phyloP scores from a whole-genome alignment of 345 rosid species.

The Bruguiera sexangula region DNA sequence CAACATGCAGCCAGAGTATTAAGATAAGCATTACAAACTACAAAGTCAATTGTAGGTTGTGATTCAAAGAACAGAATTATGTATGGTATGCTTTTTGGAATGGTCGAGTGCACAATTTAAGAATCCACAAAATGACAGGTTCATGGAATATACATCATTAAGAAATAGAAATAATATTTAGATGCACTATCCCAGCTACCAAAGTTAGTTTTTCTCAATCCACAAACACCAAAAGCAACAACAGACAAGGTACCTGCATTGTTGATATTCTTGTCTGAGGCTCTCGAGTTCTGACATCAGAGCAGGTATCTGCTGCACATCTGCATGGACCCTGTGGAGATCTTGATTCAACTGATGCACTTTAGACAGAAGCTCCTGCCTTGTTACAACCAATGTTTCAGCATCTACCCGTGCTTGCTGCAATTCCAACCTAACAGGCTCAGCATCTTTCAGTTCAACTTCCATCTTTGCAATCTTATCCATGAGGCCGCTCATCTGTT shows the following conservation, averaged over 20 bases:
- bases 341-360: slow-evolving; percentile 72
- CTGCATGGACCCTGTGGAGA: slow-evolving; percentile 66
- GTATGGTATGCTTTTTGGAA: too few relatives aligned
- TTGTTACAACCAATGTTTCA: slow-evolving; percentile 53
- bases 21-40: neutral
- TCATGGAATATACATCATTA: too few relatives aligned
- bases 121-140: too few relatives aligned
- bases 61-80: neutral
- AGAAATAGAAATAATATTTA: too few relatives aligned
- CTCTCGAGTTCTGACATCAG: slow-evolving; percentile 74
- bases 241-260: slow-evolving; percentile 62
- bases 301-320: slow-evolving; percentile 76
- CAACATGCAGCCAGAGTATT: neutral
- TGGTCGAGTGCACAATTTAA: too few relatives aligned
- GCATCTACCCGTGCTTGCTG: slow-evolving; percentile 77
- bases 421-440: slow-evolving; percentile 63
- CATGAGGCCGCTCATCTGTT: slow-evolving; percentile 55
- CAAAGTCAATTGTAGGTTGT: neutral
- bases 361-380: slow-evolving; percentile 81
- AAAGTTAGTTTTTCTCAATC: slow-evolving; percentile 9
- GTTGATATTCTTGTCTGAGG: slow-evolving; percentile 86
- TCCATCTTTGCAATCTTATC: slow-evolving; percentile 80
- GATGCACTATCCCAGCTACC: neutral
- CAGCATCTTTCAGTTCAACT: slow-evolving; percentile 63
- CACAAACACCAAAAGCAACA: slow-evolving; percentile 14